Evolutionary conservation across 2,329 filamentous ascomycete species (phyloP), one percentile per base, ranked within the genome.

Genomic region (Aspergillus ibericus): DNA sequence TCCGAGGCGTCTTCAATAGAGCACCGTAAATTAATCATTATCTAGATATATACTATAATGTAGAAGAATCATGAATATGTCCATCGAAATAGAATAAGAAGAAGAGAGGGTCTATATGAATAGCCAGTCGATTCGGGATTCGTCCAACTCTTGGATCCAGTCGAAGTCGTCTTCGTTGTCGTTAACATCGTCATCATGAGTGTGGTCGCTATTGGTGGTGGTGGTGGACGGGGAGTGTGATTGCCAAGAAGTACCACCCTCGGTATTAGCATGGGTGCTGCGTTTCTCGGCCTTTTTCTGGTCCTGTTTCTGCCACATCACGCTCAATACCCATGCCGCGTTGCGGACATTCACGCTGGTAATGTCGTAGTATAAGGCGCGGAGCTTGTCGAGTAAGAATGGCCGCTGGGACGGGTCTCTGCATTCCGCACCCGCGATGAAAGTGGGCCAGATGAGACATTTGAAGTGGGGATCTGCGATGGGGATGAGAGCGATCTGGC

Each of bases 401-500:
- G 66, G 63, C 2, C 74, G 68, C 25, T 76, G 74, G 13, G 66
- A 62, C 1, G 69, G 63, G 12, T 71, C 63, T 5, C 66, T 66
- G 46, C 72, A 76, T 58, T 78, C 76, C 2, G 74, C 75, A 22
- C 76, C 76, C 2, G 76, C 76, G 56, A 78, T 78, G 59, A 78
- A 78, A 1, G 75, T 74, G 1, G 76, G 75, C 76, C 76, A 78
- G 36, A 77, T 75, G 22, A 76, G 72, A 56, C 76, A 76, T 66
- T 78, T 78, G 68, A 78, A 77, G 46, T 78, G 74, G 13, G 70
- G 66, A 32, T 77, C 74, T 1, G 70, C 66, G 47, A 63, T 51
- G 2, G 70, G 72, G 35, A 78, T 72, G 25, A 72, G 66, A 13
- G 71, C 70, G 25, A 78, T 67, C 20, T 77, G 71, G 35, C 64